phyloP scores from a whole-genome alignment of 2,329 filamentous ascomycete species.

The Laburnicola sp. region DNA sequence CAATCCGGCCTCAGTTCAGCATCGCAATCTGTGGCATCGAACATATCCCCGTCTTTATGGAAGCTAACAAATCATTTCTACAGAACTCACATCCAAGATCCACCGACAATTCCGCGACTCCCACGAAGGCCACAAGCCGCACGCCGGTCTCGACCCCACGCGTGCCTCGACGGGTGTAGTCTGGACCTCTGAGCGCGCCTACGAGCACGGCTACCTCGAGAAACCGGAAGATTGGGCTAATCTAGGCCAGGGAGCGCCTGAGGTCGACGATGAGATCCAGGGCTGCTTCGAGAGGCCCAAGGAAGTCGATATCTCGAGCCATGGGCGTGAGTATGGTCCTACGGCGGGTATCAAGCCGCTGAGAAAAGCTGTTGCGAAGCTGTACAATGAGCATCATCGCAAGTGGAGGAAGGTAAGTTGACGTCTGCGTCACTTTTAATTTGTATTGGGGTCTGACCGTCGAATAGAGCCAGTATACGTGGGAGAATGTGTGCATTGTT shows the following conservation, averaged over 20 bases:
- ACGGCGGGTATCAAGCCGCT: constrained; percentile 92
- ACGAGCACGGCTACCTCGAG: constrained; percentile 85
- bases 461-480: constrained; percentile 8
- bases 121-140: constrained; percentile 87
- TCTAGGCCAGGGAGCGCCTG: constrained; percentile 88
- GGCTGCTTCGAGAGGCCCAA: constrained; percentile 84
- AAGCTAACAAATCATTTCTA: constrained; percentile 1
- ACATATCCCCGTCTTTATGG: too few relatives aligned
- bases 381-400: constrained; percentile 93
- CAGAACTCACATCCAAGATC: constrained; percentile 80
- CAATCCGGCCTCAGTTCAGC: neutral
- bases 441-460: too few relatives aligned
- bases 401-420: constrained; percentile 67
- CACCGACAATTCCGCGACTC: constrained; percentile 87
- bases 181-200: constrained; percentile 86
- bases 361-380: constrained; percentile 83
- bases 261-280: constrained; percentile 89
- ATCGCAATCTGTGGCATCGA: neutral
- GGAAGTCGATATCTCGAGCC: constrained; percentile 74
- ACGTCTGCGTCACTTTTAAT: neutral
- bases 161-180: constrained; percentile 91
- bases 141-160: constrained; percentile 86
- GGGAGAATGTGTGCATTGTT: constrained; percentile 93
- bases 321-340: constrained; percentile 84
- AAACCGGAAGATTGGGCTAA: constrained; percentile 87